Percentiles rank a stretch among this genome's conserved stretches.
These are phyloP conservation scores for Suillus brevipes DNA, from an alignment of 768 basidiomycete genomes.

Conservation along the genomic window DNA sequence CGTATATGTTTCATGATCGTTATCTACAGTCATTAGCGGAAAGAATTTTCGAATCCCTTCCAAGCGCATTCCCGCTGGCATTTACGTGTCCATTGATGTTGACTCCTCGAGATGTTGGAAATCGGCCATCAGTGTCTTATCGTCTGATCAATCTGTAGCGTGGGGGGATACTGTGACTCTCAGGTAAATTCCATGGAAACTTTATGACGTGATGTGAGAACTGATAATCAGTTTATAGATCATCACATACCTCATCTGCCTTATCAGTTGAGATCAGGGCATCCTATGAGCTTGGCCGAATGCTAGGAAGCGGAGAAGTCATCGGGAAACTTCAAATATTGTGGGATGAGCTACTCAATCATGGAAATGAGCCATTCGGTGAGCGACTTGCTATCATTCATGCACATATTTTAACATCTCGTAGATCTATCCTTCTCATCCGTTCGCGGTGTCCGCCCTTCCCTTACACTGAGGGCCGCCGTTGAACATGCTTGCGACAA, in stretches of 20 bases:
- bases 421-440: neutral
- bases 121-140: neutral
- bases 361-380: neutral
- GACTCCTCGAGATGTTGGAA: neutral
- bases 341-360: neutral
- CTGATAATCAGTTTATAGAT: neutral
- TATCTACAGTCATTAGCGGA: neutral
- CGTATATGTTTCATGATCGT: neutral
- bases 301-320: neutral
- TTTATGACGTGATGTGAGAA: neutral
- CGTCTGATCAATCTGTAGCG: neutral
- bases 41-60: neutral
- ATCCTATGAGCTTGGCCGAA: neutral
- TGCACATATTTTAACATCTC: neutral
- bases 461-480: neutral
- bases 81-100: neutral
- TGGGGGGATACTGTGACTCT: neutral
- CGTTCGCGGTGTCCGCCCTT: neutral
- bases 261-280: neutral
- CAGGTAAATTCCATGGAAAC: neutral
- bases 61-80: neutral
- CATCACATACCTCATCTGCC: neutral
- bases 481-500: neutral
- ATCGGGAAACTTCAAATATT: neutral
- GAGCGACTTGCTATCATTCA: neutral